Evolutionary conservation across 345 rosid genomes (phyloP).

Genomic region (Aquilaria sinensis): DNA sequence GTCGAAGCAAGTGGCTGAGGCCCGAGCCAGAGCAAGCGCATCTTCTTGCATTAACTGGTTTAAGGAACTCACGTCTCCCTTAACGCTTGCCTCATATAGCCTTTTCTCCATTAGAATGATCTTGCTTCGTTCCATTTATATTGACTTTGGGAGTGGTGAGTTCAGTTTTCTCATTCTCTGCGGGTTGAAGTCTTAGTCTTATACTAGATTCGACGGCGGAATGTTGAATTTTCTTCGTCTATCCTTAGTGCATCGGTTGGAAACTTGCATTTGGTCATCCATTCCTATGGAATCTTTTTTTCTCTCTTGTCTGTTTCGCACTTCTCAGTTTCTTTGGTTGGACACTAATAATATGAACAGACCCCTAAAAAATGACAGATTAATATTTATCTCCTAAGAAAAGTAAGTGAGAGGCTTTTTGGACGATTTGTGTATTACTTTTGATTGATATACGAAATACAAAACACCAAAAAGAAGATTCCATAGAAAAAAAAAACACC

Average conservation of each 20-base stretch:
- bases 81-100: conserved; percentile 17
- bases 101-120: conserved; percentile 13
- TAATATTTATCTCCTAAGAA: too few relatives aligned
- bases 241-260: not conserved
- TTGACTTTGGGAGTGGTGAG: not conserved
- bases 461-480: too few relatives aligned
- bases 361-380: too few relatives aligned
- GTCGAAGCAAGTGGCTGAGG: conserved; percentile 16
- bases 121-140: not conserved
- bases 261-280: not conserved
- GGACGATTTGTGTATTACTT: too few relatives aligned
- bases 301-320: not conserved
- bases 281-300: not conserved
- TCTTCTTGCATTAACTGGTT: conserved; percentile 16
- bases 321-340: too few relatives aligned
- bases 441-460: too few relatives aligned
- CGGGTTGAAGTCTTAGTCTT: too few relatives aligned
- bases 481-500: too few relatives aligned
- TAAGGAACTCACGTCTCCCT: conserved; percentile 14
- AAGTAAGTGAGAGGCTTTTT: too few relatives aligned
- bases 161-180: not conserved
- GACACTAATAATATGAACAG: too few relatives aligned
- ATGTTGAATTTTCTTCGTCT: not conserved
- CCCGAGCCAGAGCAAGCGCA: conserved; percentile 21
- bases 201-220: too few relatives aligned